Percentiles rank a stretch among this genome's conserved stretches.
phyloP scores from a whole-genome alignment of 345 rosid genomes.

The Hibiscus trionum region DNA sequence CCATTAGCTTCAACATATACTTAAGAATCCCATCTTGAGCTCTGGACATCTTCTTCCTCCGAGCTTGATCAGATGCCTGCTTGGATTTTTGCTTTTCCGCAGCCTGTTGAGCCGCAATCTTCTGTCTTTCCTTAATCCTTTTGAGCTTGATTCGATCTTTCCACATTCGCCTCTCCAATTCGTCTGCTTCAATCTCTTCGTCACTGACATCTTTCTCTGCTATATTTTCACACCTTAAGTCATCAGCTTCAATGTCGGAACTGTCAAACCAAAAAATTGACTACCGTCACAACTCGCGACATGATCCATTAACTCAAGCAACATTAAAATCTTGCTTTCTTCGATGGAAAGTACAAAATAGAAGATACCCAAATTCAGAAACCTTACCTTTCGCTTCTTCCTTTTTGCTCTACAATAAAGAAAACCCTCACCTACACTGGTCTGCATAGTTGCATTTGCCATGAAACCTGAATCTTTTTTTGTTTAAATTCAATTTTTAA shows the following conservation, averaged over 20 bases:
- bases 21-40: slow-evolving; percentile 99
- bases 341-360: background rate
- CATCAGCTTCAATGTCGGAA: slow-evolving; percentile 66
- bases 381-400: background rate
- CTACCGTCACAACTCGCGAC: slow-evolving; percentile 17
- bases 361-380: background rate
- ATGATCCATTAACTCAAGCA: slow-evolving; percentile 8
- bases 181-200: slow-evolving; percentile 87
- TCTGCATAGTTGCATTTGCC: background rate
- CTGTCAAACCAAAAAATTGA: slow-evolving; percentile 28
- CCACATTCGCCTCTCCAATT: slow-evolving; percentile 92
- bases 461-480: background rate
- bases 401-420: background rate
- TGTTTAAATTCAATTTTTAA: background rate
- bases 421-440: background rate
- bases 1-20: slow-evolving; percentile 98
- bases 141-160: slow-evolving; percentile 78
- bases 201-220: slow-evolving; percentile 92
- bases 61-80: slow-evolving; percentile 81
- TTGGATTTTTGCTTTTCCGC: slow-evolving; percentile 68
- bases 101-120: slow-evolving; percentile 57
- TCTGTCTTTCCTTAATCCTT: slow-evolving; percentile 78
- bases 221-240: slow-evolving; percentile 64
- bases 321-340: background rate
- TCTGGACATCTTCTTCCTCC: slow-evolving; percentile 97